Conservation (phyloP, 768 basidiomycete genomes). For the Leccinum uliginosum region DNA sequence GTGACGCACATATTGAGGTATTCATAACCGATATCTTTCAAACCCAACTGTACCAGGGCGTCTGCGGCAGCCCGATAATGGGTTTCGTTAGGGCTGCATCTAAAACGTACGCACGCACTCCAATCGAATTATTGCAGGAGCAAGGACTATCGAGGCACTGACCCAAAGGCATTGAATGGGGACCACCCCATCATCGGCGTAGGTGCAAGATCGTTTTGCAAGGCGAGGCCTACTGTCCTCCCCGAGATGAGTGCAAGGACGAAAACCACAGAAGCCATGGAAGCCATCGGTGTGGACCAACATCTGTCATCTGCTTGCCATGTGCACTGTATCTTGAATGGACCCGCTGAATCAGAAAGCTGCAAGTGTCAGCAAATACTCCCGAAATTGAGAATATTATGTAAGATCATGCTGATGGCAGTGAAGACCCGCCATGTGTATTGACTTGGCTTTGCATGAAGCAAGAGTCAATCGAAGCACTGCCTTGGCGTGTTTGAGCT, state of each 20-base stretch:
- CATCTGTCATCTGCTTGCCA: too few species aligned
- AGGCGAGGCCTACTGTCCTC: not conserved
- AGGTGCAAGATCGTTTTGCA: slow-evolving; percentile 8
- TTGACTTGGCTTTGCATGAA: too few species aligned
- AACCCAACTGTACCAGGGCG: not conserved
- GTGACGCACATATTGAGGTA: slow-evolving; percentile 9
- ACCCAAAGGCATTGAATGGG: slow-evolving; percentile 10
- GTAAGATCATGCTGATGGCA: too few species aligned
- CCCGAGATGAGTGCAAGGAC: not conserved
- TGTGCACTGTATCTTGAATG: too few species aligned
- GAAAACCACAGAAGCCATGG: not conserved
- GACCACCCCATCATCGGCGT: slow-evolving; percentile 14
- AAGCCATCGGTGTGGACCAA: not conserved
- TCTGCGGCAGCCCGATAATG: slow-evolving; percentile 5
- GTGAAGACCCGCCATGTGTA: too few species aligned
- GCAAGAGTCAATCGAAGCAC: too few species aligned
- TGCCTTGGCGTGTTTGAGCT: too few species aligned
- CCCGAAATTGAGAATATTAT: not conserved
- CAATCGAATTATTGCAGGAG: not conserved
- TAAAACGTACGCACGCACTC: not conserved
- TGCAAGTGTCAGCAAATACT: not conserved
- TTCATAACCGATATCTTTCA: slow-evolving; percentile 4
- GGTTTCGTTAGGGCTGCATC: slow-evolving; percentile 4
- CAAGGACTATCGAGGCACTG: not conserved
- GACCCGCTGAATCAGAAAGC: too few species aligned